These are phyloP conservation scores for Macrolepiota fuliginosa DNA, from an alignment of 768 basidiomycete genomes.

Conservation along the genomic window DNA sequence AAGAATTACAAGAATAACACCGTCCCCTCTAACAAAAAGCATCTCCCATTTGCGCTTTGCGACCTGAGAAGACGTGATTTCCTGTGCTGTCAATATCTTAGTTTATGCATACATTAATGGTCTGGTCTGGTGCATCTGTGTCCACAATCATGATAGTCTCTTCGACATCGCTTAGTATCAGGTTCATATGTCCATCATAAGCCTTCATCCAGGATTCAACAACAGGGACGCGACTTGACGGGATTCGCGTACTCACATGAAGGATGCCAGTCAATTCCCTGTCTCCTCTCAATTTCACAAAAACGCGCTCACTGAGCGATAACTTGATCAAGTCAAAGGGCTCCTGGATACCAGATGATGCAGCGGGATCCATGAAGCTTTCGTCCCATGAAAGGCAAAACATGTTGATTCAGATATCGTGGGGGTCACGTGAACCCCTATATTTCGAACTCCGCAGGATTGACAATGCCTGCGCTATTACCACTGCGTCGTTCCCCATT, in stretches of 20 bases:
- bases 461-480: not conserved
- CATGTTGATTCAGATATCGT: not conserved
- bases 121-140: slow-evolving; percentile 58
- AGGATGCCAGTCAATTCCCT: slow-evolving; percentile 88
- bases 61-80: slow-evolving; percentile 45
- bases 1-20: slow-evolving; percentile 82
- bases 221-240: slow-evolving; percentile 8
- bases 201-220: slow-evolving; percentile 53
- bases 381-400: not conserved
- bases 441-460: slow-evolving; percentile 25
- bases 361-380: slow-evolving; percentile 60
- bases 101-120: slow-evolving; percentile 63
- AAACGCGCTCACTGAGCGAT: slow-evolving; percentile 95
- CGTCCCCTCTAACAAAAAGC: slow-evolving; percentile 97
- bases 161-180: slow-evolving; percentile 96
- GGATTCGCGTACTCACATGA: slow-evolving; percentile 59
- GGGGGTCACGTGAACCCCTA: slow-evolving; percentile 17
- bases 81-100: slow-evolving; percentile 24
- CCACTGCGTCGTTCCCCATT: slow-evolving; percentile 9
- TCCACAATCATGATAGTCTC: slow-evolving; percentile 98
- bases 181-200: slow-evolving; percentile 99
- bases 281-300: slow-evolving; percentile 95
- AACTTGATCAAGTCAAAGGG: slow-evolving; percentile 97
- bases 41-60: slow-evolving; percentile 95
- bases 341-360: slow-evolving; percentile 76